Base-by-base conservation (phyloP, 140 eudicot genomes). In the Stevia rebaudiana region DNA sequence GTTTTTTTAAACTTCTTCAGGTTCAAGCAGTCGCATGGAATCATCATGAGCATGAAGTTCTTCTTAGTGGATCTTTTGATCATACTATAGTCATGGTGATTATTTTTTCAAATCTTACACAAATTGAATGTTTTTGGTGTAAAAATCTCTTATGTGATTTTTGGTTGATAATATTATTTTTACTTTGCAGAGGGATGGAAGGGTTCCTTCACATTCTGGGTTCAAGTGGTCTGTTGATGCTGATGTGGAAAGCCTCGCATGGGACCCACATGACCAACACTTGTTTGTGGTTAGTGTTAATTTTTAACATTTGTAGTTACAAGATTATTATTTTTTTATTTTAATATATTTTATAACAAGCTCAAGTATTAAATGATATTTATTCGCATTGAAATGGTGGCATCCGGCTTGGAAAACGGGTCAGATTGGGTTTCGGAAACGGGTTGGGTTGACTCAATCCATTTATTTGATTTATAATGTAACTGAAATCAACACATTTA, bases 21-120 rank as follows among this genome's bases (percentile, higher is more conserved):
- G 96, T 91, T 63, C 98, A 87, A 87, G 86, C 96, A 16, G 87
- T 91, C 70, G 95, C 96, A 25, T 91, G 95, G 96, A 82, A 84
- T 73, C 83, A 63, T 74, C 70, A 74, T 65, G 94, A 74, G 40
- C 94, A 85, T 12, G 80, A 82, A 74, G 83, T 86, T 72, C 86
- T 91, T 74, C 95, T 91, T 5, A 91, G 92, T 73, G 98, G 98
- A 73, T 91, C 96, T 41, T 91, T 87, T 44, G 98, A 91, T 85
- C 96, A 84, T 68, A 35, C 98, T 57, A 90, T 91, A 7, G 88
- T 82, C 78, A 75, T 91, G 98, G 98, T 91, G 67, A 67, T 54
- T 10, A 7, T 55, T 35, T 37, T 71, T 19, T 39, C 0, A 31
- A 35, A 24, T 31, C 54, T n/a, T 51, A 3, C 30, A 31, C 5